Percentiles rank a stretch among this genome's conserved stretches.
Conservation (phyloP, 768 basidiomycete species). For the Hemileccinum rubropunctum region DNA sequence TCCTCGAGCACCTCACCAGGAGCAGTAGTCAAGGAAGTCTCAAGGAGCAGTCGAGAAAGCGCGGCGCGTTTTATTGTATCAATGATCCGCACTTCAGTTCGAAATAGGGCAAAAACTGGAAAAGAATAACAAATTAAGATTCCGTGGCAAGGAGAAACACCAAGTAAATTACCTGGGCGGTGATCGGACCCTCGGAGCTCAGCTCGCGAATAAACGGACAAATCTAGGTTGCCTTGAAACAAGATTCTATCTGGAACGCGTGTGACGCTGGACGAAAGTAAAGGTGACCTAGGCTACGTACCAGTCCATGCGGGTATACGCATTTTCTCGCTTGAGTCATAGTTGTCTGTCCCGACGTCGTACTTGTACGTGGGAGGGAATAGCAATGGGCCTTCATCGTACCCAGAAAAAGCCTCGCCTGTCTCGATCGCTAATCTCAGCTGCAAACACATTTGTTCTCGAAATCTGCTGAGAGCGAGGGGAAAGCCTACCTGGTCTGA, state of each 20-base stretch:
- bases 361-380: conserved; percentile 97
- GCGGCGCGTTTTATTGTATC: conserved; percentile 72
- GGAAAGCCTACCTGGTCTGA: conserved; percentile 74
- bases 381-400: conserved; percentile 84
- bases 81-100: conserved; percentile 72
- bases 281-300: conserved; percentile 31
- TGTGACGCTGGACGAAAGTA: conserved; percentile 3
- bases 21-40: conserved; percentile 56
- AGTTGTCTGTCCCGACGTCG: conserved; percentile 74
- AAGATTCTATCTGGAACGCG: conserved; percentile 79
- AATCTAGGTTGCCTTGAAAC: conserved; percentile 76
- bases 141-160: neutral
- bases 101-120: conserved; percentile 82
- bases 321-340: conserved; percentile 96
- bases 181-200: conserved; percentile 94
- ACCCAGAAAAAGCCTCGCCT: conserved; percentile 76
- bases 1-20: conserved; percentile 71
- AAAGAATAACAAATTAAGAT: neutral
- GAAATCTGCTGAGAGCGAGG: neutral
- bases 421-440: conserved; percentile 69
- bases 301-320: conserved; percentile 98
- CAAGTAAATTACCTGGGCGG: conserved; percentile 63
- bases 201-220: conserved; percentile 77
- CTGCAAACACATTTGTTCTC: conserved; percentile 36
- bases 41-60: conserved; percentile 65